These are phyloP conservation scores for Epichloe sp. DNA, from an alignment of 2,329 filamentous ascomycete genomes.

Conservation along the genomic window DNA sequence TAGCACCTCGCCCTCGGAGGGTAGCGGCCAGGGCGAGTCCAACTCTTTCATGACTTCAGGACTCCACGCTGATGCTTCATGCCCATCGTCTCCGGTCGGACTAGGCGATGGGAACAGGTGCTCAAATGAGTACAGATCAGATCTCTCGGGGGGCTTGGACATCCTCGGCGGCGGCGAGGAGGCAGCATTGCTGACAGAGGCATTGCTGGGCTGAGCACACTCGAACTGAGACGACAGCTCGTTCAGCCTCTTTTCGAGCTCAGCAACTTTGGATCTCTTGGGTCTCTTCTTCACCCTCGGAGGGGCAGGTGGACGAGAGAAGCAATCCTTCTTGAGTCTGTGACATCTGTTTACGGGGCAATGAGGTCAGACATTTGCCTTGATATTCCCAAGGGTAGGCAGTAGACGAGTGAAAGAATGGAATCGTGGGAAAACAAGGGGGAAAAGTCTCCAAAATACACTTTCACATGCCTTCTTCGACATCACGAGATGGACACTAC, in stretches of 20 bases:
- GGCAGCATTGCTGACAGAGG: conserved; percentile 3
- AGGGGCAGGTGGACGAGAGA: conserved; percentile 33
- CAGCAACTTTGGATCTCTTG: conserved; percentile 35
- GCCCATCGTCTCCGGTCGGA: conserved; percentile 11
- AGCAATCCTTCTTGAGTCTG: conserved; percentile 33
- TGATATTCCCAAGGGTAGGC: too few species aligned
- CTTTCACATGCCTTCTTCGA: neutral
- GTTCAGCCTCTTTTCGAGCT: conserved; percentile 36
- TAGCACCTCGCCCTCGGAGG: conserved; percentile 26
- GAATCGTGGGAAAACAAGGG: neutral
- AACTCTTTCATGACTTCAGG: conserved; percentile 10
- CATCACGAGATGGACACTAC: neutral
- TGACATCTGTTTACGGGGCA: conserved; percentile 26
- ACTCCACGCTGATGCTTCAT: conserved; percentile 11
- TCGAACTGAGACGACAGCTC: conserved; percentile 34
- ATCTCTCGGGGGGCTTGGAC: conserved; percentile 7
- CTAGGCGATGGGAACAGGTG: conserved; percentile 23
- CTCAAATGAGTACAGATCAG: conserved; percentile 15
- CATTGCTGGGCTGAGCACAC: conserved; percentile 10
- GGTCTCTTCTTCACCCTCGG: conserved; percentile 32
- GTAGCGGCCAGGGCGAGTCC: conserved; percentile 28
- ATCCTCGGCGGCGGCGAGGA: conserved; percentile 4
- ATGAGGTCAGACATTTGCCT: neutral
- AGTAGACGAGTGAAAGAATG: neutral
- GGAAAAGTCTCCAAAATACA: neutral